Conservation (phyloP, 2,329 filamentous ascomycete species). For the Atkinsonella texensis region DNA sequence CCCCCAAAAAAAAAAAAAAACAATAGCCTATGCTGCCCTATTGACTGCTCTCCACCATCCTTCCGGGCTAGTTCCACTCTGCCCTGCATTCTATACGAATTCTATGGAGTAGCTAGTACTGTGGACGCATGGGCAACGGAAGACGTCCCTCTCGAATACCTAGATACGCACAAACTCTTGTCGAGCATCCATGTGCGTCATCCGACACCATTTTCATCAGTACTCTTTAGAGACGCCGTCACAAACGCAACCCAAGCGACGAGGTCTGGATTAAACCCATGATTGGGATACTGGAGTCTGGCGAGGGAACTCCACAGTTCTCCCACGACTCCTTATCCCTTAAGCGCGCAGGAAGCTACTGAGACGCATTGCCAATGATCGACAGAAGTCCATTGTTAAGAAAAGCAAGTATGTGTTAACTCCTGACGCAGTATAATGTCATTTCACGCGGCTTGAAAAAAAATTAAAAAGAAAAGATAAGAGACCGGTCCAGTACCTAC, state of each 20-base stretch:
- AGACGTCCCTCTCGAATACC: neutral
- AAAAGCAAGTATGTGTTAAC: neutral
- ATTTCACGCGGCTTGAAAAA: no score
- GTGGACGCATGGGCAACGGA: neutral
- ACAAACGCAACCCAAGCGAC: neutral
- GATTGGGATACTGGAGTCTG: neutral
- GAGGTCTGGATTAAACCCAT: neutral
- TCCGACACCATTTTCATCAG: neutral
- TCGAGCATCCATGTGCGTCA: neutral
- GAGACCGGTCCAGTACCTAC: no score
- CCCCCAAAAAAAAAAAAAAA: no score
- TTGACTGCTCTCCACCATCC: no score
- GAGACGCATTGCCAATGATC: no score
- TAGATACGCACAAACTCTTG: neutral
- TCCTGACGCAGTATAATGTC: no score
- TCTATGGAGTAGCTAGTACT: neutral
- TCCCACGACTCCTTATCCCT: neutral
- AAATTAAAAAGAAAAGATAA: no score
- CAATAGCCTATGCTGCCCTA: no score
- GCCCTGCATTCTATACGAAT: no score
- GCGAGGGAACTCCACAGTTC: neutral
- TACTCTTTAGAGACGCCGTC: neutral
- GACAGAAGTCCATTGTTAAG: neutral
- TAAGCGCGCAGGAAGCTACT: neutral
- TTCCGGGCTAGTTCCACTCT: no score